phyloP scores from a whole-genome alignment of 2,329 filamentous ascomycete species.

The Curvularia eragrostidis region DNA sequence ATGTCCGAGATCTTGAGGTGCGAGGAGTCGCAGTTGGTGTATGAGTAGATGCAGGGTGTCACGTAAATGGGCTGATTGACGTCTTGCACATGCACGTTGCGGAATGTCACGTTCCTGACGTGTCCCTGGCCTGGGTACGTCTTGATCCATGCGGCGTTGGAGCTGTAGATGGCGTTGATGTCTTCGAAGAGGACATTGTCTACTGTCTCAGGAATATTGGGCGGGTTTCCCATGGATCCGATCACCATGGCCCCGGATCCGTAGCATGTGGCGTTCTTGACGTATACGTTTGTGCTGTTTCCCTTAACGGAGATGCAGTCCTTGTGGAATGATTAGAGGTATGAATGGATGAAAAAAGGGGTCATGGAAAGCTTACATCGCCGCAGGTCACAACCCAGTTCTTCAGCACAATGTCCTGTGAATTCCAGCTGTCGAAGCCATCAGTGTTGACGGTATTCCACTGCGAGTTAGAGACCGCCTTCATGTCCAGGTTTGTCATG shows the following conservation, averaged over 20 bases:
- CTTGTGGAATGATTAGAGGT: constrained; percentile 46
- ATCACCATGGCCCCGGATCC: constrained; percentile 65
- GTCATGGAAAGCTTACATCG: constrained; percentile 31
- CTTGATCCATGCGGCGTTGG: constrained; percentile 42
- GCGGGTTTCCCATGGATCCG: constrained; percentile 65
- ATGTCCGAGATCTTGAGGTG: constrained; percentile 54
- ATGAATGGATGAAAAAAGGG: constrained; percentile 35
- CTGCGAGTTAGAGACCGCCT: constrained; percentile 54
- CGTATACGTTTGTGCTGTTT: constrained; percentile 64
- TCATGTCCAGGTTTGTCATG: constrained; percentile 62
- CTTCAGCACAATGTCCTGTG: constrained; percentile 53
- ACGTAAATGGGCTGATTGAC: constrained; percentile 61
- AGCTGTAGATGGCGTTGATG: constrained; percentile 34
- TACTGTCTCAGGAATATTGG: constrained; percentile 62
- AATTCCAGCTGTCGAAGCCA: constrained; percentile 61
- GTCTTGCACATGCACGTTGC: constrained; percentile 44
- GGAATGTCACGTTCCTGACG: constrained; percentile 56
- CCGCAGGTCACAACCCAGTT: constrained; percentile 55
- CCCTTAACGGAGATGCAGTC: constrained; percentile 69
- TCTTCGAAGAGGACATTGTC: constrained; percentile 56
- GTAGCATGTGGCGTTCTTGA: constrained; percentile 67
- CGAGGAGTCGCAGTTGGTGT: constrained; percentile 31
- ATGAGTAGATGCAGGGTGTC: constrained; percentile 55
- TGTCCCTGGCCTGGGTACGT: constrained; percentile 49
- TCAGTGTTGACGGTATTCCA: constrained; percentile 60